These are phyloP conservation scores for Hirschfeldia incana DNA, from an alignment of 345 rosid species.

Conservation along the genomic window DNA sequence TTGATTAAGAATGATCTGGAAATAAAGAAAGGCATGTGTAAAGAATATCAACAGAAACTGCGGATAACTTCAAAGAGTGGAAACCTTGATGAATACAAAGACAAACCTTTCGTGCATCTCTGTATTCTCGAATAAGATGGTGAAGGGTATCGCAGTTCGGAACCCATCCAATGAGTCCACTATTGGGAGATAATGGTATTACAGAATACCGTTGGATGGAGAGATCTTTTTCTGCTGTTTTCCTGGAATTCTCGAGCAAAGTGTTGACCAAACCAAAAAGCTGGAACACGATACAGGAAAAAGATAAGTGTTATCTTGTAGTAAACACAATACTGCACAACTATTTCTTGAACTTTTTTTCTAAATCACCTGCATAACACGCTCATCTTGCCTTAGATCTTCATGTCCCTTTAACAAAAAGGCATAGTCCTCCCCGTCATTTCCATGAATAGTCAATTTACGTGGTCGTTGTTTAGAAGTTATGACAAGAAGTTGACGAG, in stretches of 20 bases:
- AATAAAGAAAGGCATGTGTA: conserved; percentile 28
- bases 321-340: conserved; percentile 8
- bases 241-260: conserved; percentile 80
- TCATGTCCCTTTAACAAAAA: conserved; percentile 97
- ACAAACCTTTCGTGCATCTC: conserved; percentile 90
- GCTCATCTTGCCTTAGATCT: conserved; percentile 98
- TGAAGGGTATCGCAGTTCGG: conserved; percentile 95
- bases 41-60: neutral
- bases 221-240: conserved; percentile 85
- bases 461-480: conserved; percentile 95
- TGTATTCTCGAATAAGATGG: conserved; percentile 85
- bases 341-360: neutral
- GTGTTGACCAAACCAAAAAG: conserved; percentile 96
- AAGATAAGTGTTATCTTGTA: conserved; percentile 14
- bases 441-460: conserved; percentile 93
- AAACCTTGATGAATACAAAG: conserved; percentile 22
- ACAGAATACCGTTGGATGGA: conserved; percentile 85
- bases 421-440: conserved; percentile 87
- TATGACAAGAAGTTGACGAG: conserved; percentile 86
- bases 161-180: conserved; percentile 96
- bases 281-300: conserved; percentile 45
- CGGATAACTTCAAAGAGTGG: conserved; percentile 6
- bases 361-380: conserved; percentile 92
- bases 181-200: conserved; percentile 91
- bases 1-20: conserved; percentile 84